Evolutionary conservation across 1,284 basidiomycete genomes (phyloP).

Genomic region (Ceratobasidium theobromae): DNA sequence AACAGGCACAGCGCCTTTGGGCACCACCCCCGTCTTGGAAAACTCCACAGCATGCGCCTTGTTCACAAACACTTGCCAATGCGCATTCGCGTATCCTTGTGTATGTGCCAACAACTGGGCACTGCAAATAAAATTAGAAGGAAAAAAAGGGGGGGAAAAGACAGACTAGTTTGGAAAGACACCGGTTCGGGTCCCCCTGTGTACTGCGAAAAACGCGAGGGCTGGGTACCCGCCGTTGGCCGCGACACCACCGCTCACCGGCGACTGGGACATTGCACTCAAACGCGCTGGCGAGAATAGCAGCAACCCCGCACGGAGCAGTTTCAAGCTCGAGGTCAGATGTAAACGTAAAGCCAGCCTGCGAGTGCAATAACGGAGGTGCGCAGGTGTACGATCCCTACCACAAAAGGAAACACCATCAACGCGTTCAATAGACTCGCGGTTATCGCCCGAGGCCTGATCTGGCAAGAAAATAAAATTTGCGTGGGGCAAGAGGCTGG

Average conservation of each 20-base stretch:
- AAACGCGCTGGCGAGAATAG: background rate
- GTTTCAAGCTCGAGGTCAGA: too few species aligned
- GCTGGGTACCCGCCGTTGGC: background rate
- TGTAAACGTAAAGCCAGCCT: too few species aligned
- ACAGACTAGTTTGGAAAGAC: background rate
- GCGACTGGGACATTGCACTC: background rate
- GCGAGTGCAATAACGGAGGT: too few species aligned
- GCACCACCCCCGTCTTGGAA: background rate
- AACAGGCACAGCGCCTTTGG: constrained; percentile 1
- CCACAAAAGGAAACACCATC: background rate
- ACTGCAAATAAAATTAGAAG: background rate
- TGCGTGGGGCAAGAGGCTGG: background rate
- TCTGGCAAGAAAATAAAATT: background rate
- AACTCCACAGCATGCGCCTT: constrained; percentile 14
- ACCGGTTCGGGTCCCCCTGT: background rate
- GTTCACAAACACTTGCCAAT: constrained; percentile 1
- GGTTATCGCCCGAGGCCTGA: too few species aligned
- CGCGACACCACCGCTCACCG: background rate
- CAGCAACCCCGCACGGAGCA: too few species aligned
- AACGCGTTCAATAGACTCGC: too few species aligned
- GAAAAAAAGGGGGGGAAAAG: background rate
- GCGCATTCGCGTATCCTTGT: background rate
- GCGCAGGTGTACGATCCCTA: background rate
- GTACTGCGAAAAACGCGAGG: constrained; percentile 8
- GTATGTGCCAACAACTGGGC: background rate